Base-by-base conservation (phyloP, 2,329 filamentous ascomycete genomes). In the Capronia americana region DNA sequence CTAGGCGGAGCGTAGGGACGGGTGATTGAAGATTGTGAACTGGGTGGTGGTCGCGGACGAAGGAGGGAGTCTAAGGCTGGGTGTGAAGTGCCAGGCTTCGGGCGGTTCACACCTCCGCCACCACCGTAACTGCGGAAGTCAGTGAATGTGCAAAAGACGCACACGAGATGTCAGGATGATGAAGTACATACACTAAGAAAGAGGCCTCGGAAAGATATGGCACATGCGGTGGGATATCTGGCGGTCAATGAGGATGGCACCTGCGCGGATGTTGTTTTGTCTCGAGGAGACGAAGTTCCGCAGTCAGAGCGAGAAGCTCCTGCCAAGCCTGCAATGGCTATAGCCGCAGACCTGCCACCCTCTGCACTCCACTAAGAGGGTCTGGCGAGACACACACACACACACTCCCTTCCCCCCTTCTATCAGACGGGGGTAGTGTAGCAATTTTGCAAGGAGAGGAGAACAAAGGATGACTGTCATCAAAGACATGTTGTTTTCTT, bases 21-120 rank as follows among this genome's bases (percentile, higher is more conserved):
- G 28, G 20, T 32, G 54, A 7, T n/a, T 34, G 51, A 34, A 51
- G 28, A 63, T 50, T 53, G 38, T 30, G 20, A 26, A 26, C 48
- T 1, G 48, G n/a, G 48, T 12, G 48, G 48, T 51, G 48, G 10
- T 46, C 34, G 57, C 12, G 26, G 26, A 41, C n/a, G 56, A 41
- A 20, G 24, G 7, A 48, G 38, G 57, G 23, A n/a, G 34, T 48
- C 48, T 26, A 23, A 30, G 56, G 48, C 17, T 57, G 48, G 62
- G 51, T 56, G 30, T 38, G 51, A 51, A 32, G 62, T 54, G 57
- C 32, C 56, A 58, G 56, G 41, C 56, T 24, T 61, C 34, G 66
- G 32, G 66, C 59, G 66, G 46, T 63, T 65, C 64, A 66, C 64
- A 64, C 63, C 63, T 63, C 63, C 51, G 63, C 63, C 59, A 65